These are phyloP conservation scores for Cladosporium halotolerans DNA, from an alignment of 2,329 filamentous ascomycete genomes.

Conservation along the genomic window DNA sequence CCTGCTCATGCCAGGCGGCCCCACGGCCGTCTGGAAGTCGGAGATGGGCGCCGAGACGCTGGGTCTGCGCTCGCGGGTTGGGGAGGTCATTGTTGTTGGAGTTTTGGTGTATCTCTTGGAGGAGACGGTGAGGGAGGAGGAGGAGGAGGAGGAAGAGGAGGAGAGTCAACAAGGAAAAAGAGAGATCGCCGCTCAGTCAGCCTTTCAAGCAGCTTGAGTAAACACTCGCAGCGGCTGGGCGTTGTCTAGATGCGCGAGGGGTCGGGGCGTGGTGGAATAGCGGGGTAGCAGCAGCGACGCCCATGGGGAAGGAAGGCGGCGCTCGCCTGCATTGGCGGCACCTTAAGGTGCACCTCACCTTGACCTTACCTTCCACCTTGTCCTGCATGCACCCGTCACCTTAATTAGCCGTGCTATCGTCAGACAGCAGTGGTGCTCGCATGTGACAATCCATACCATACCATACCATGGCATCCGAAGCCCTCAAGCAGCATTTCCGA, in stretches of 20 bases:
- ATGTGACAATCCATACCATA: background rate
- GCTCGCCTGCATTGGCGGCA: background rate
- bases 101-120: background rate
- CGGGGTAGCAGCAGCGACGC: background rate
- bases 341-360: background rate
- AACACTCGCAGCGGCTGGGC: background rate
- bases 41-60: conserved; percentile 77
- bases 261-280: background rate
- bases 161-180: background rate
- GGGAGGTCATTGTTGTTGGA: conserved; percentile 1
- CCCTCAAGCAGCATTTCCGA: too few species aligned
- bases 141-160: background rate
- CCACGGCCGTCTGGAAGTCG: conserved; percentile 78
- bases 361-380: background rate
- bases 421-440: background rate
- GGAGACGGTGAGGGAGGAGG: background rate
- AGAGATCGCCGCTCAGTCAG: background rate
- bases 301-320: background rate
- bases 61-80: conserved; percentile 66
- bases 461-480: background rate
- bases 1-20: conserved; percentile 71
- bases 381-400: too few species aligned
- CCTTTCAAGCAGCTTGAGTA: background rate
- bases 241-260: background rate
- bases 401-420: too few species aligned